Conservation (phyloP, 2,329 filamentous ascomycete species). For the Paracoccidioides lutzii region DNA sequence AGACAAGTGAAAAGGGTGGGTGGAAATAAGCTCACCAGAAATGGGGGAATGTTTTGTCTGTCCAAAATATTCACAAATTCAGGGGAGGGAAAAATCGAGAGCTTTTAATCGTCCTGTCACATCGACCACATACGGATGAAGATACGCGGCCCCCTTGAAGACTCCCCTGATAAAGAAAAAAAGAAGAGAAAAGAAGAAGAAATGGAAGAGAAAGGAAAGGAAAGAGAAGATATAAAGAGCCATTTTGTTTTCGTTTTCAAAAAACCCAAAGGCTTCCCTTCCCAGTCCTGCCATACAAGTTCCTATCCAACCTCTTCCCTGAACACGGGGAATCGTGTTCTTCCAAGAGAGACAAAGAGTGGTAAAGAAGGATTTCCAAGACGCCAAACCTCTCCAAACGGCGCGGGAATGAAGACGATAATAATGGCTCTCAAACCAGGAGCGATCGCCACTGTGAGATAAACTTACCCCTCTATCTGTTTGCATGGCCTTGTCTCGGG, state of each 20-base stretch:
- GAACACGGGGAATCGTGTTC: too few species aligned
- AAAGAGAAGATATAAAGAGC: neutral
- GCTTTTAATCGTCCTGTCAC: neutral
- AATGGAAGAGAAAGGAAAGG: neutral
- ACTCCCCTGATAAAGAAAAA: neutral
- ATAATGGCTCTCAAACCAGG: too few species aligned
- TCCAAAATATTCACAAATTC: conserved; percentile 3
- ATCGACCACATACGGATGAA: neutral
- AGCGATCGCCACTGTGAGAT: too few species aligned
- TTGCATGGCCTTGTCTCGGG: too few species aligned
- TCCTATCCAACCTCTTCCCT: too few species aligned
- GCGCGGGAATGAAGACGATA: too few species aligned
- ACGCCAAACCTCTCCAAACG: too few species aligned
- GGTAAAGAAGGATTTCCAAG: too few species aligned
- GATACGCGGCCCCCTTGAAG: neutral
- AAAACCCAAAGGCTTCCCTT: too few species aligned
- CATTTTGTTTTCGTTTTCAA: neutral
- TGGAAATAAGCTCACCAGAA: neutral
- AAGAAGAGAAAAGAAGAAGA: neutral
- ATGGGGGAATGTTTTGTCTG: neutral
- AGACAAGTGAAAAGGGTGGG: neutral
- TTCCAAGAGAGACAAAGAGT: too few species aligned
- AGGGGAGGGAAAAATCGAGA: neutral
- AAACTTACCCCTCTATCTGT: too few species aligned
- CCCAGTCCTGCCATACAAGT: too few species aligned